Conservation (phyloP, 768 basidiomycete species). For the Leccinum subtestaceum region DNA sequence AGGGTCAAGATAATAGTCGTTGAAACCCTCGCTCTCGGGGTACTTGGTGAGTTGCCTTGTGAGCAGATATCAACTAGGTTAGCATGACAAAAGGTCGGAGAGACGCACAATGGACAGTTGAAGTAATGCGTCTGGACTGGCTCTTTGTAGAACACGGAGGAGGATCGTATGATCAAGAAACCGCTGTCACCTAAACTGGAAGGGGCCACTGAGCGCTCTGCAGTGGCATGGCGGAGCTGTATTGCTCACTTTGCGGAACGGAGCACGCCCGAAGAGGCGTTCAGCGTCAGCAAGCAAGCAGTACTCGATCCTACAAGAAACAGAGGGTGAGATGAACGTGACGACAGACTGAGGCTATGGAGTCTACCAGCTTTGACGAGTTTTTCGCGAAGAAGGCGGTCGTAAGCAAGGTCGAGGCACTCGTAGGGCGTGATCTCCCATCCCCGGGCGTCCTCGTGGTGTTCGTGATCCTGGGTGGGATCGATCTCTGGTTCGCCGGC, state of each 20-base stretch:
- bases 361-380: constrained; percentile 48
- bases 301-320: constrained; percentile 71
- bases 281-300: constrained; percentile 71
- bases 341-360: constrained; percentile 23
- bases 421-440: constrained; percentile 67
- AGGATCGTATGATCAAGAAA: constrained; percentile 67
- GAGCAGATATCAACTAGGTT: neutral
- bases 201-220: constrained; percentile 5
- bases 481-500: constrained; percentile 82
- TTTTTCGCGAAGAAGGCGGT: constrained; percentile 66
- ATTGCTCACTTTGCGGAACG: constrained; percentile 71
- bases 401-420: constrained; percentile 70
- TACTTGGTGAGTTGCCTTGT: constrained; percentile 34
- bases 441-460: constrained; percentile 61
- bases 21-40: constrained; percentile 26
- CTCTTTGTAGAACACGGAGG: constrained; percentile 53
- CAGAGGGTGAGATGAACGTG: neutral
- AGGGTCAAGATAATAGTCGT: constrained; percentile 30
- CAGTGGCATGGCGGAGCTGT: neutral
- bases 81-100: neutral
- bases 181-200: constrained; percentile 77
- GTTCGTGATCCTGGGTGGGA: constrained; percentile 67
- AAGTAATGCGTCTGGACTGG: constrained; percentile 34
- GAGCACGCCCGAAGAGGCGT: constrained; percentile 69
- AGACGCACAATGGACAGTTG: constrained; percentile 32